Base-by-base conservation (phyloP, 495 filamentous ascomycete genomes). In the Aspergillus hancockii region DNA sequence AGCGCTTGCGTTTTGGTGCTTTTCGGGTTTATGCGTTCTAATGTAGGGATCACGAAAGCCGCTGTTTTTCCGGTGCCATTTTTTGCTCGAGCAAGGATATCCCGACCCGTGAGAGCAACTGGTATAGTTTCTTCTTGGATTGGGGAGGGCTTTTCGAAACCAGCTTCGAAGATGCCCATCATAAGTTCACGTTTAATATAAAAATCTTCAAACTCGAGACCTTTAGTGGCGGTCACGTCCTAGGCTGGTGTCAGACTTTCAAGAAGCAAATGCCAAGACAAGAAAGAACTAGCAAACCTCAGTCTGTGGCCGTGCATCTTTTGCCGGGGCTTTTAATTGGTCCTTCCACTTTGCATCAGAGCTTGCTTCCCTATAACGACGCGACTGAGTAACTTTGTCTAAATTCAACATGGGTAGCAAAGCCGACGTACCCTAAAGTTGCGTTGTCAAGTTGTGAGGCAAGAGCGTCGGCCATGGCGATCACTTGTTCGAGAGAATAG, bases 61-160 rank as follows among this genome's bases (percentile, higher is more conserved):
- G 93, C 94, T 8, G 94, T 99, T 78, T 99, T 99, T 57, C 94
- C 94, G 14, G 94, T 99, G 40, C 94, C 94, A 66, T 99, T 99
- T 75, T 99, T 99, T 57, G 94, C 94, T 69, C 94, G 87, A 40
- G 94, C 94, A 54, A 99, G 81, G 59, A 99, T 93, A 71, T 99
- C 95, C 75, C 92, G 84, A 51, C 93, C 93, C 18, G 93, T 95
- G 40, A 99, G 83, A 19, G 93, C 94, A 58, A 98, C 93, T 21
- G 94, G 94, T 69, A 99, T 97, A 40, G 93, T 89, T 75, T 97
- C 94, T 87, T 99, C 94, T 84, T 99, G 94, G 62, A 99, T 98
- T 16, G 94, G 94, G 49, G 94, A 99, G 2, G 94, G 94, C 75
- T 96, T 97, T 69, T 99, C 94, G 74, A 96, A 99, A 52, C 94